These are phyloP conservation scores for Apophysomyces trapeziformis DNA, from an alignment of 371 early-diverging fungal species.

Conservation along the genomic window DNA sequence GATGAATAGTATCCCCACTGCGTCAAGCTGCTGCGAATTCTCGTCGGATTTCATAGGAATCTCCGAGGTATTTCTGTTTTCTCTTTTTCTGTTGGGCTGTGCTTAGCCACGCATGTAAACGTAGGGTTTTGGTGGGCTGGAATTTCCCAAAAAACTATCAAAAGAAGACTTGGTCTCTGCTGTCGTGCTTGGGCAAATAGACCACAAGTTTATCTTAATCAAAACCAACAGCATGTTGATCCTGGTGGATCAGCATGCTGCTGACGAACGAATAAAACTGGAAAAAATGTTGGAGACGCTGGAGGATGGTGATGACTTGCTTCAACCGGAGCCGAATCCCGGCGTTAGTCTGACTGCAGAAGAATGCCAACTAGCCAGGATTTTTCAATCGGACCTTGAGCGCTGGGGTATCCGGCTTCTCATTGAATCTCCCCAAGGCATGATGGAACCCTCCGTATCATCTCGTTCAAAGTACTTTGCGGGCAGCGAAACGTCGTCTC, in stretches of 20 bases:
- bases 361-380: constrained; percentile 39
- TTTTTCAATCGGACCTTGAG: constrained; percentile 35
- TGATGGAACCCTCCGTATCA: constrained; percentile 1
- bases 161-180: constrained; percentile 37
- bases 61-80: no score
- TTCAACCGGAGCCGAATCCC: constrained; percentile 52
- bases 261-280: constrained; percentile 79
- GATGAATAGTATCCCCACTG: no score
- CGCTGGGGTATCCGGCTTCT: constrained; percentile 67
- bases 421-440: neutral
- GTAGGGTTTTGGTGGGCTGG: neutral
- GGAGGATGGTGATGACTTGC: constrained; percentile 36
- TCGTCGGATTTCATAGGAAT: no score
- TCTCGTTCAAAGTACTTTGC: constrained; percentile 38
- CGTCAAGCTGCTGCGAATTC: no score
- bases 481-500: constrained; percentile 21
- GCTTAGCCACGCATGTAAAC: neutral
- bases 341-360: constrained; percentile 43
- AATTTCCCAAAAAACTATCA: constrained; percentile 32
- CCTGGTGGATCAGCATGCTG: constrained; percentile 87
- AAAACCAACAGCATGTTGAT: constrained; percentile 44
- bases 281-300: constrained; percentile 54
- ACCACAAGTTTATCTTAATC: constrained; percentile 68
- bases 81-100: no score
- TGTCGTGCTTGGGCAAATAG: constrained; percentile 66